Base-by-base conservation (phyloP, 1,139 yeast genomes). In the Zygosaccharomyces sapae region DNA sequence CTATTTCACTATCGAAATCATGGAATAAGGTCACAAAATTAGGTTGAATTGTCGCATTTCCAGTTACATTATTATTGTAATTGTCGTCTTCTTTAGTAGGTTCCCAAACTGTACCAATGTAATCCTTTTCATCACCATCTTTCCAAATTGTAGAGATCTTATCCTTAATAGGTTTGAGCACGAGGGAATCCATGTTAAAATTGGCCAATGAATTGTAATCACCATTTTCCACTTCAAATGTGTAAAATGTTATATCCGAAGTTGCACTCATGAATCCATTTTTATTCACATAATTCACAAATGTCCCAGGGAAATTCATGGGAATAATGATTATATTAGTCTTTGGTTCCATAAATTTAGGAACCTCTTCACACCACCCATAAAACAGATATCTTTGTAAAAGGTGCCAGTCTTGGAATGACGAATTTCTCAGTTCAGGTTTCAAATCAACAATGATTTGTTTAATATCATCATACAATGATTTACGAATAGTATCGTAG, bases 281-380 rank as follows among this genome's bases (percentile, higher is more conserved):
- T 3, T 41, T 37, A 24, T 50, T 44, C 2, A 51, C 50, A 10
- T 52, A 42, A 9, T 42, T 30, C 20, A 39, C 41, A 33, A 38
- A 55, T 12, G 40, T 18, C 35, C 40, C 41, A 1, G 60, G 61
- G 37, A 55, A 57, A n/a, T 47, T 41, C 36, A 46, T 48, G 4
- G 61, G 61, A 18, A 57, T 49, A 13, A 53, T 47, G n/a, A 57
- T 43, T 6, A 53, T 43, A 27, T 53, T 50, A 4, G 49, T 48
- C 30, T 50, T 52, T 13, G 55, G 53, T 37, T 42, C 52, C 31
- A 44, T 41, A 34, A 46, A 45, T 19, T 51, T 45, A n/a, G 45
- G 44, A 22, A 51, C 24, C 33, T 38, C 36, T 3, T 36, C 34
- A 37, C 47, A 41, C n/a, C 49, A 37, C 12, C 52, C 53, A 25